A percentile compares a stretch with the other conserved stretches of the same genome.
phyloP scores from a whole-genome alignment of 768 basidiomycete species.

The Calocybe indica region DNA sequence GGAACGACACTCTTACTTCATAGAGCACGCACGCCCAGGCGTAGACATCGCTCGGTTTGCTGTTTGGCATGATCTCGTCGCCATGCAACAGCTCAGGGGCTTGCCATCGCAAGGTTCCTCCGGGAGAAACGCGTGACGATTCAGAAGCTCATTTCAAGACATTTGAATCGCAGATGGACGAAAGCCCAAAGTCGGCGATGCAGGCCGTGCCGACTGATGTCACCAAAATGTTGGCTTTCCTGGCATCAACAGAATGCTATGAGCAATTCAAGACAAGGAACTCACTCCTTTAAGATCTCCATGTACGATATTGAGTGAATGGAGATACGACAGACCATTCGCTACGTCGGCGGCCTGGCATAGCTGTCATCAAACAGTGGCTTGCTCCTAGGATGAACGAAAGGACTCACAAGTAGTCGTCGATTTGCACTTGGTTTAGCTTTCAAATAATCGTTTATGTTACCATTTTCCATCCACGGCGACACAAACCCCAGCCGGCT shows the following conservation, averaged over 20 bases:
- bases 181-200: constrained; percentile 45
- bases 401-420: not conserved
- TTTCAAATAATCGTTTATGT: constrained; percentile 3
- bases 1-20: constrained; percentile 2
- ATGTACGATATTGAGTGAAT: constrained; percentile 10
- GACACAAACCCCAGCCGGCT: constrained; percentile 7
- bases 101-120: constrained; percentile 24
- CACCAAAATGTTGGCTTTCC: constrained; percentile 39
- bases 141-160: constrained; percentile 10
- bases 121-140: constrained; percentile 4
- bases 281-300: constrained; percentile 18
- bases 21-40: constrained; percentile 11
- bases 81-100: constrained; percentile 27
- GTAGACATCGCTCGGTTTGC: constrained; percentile 7
- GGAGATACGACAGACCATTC: constrained; percentile 12
- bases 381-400: not conserved
- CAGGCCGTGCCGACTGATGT: constrained; percentile 31
- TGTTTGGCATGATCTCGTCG: constrained; percentile 6
- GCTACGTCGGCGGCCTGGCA: constrained; percentile 8
- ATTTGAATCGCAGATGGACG: constrained; percentile 14
- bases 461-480: constrained; percentile 8
- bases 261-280: not conserved
- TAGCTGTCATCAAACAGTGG: not conserved
- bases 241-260: not conserved
- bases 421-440: not conserved